These are phyloP conservation scores for Phytophthora nicotianae DNA, from an alignment of 352 stramenopile species.

Conservation along the genomic window DNA sequence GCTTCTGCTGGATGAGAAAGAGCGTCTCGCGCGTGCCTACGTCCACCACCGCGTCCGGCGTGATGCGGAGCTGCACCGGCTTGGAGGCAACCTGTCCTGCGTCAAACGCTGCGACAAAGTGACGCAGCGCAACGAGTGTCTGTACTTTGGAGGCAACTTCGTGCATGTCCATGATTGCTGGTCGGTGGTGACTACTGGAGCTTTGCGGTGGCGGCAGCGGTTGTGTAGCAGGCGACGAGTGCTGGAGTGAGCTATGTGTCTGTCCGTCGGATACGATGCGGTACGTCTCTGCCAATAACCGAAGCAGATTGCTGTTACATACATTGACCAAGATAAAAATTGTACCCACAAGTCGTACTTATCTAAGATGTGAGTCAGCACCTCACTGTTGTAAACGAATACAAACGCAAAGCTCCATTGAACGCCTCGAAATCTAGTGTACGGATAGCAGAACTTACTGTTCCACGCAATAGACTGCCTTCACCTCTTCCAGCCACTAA, in stretches of 20 bases:
- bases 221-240: background rate
- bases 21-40: constrained; percentile 26
- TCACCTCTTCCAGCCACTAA: constrained; percentile 1
- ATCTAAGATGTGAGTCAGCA: constrained; percentile 3
- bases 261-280: constrained; percentile 4
- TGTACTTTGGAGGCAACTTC: constrained; percentile 38
- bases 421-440: background rate
- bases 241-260: background rate
- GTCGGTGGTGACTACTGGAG: background rate
- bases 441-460: background rate
- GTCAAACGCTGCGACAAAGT: constrained; percentile 48
- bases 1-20: constrained; percentile 38
- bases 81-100: constrained; percentile 32
- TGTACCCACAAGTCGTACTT: background rate
- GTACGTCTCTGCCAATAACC: constrained; percentile 1
- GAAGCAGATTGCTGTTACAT: background rate
- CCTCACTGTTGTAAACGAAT: background rate
- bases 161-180: constrained; percentile 34
- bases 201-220: background rate
- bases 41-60: constrained; percentile 28
- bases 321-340: constrained; percentile 10
- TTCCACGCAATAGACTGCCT: background rate
- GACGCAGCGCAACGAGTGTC: constrained; percentile 41
- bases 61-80: constrained; percentile 31
- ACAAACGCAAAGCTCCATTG: background rate